Base-by-base conservation (phyloP, 345 rosid species). In the Pistacia integerrima region DNA sequence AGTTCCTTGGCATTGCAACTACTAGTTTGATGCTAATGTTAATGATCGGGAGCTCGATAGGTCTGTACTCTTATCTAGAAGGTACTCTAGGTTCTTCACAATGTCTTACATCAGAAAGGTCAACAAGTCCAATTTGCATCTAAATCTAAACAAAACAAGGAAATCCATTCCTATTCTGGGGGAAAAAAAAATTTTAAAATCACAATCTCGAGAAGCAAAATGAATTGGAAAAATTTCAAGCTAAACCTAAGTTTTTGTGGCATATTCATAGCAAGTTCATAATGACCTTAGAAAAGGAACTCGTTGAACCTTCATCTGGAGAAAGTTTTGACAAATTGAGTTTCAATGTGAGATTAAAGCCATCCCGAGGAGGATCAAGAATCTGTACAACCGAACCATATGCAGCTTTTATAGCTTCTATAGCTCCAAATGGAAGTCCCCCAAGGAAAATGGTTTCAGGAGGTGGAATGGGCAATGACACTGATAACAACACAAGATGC, bases 351-450 rank as follows among this genome's bases (percentile, higher is more conserved):
- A 97, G 88, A 82, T 91, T 92, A 81, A 87, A 96, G 76, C 98
- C 98, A 83, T 94, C 98, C 81, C 93, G 87, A 14, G 98, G 99
- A 77, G 99, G 98, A 85, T 97, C 99, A 65, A 97, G 96, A 70
- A 97, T 97, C 80, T 97, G 99, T 55, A 94, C 96, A 28, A 82
- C 86, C 0, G 81, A 86, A 28, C 91, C 95, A 60, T 94, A 97
- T 3, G 96, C 79, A 35, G 93, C 85, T 84, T 97, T 97, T 75
- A 92, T 87, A 57, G 97, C 99, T 87, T 96, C 99, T 59, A 96
- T 88, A 75, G 98, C 97, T 85, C 97, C 99, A 51, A 83, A 80
- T 1, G 99, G 99, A 74, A 94, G 96, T 67, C 99, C 99, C 46
- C 89, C 90, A 62, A 83, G 70, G 76, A 93, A 94, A 73, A 85